Evolutionary conservation across 2,329 filamentous ascomycete species (phyloP), one percentile per base, ranked within the genome.

Genomic region (Penicillium sp.): DNA sequence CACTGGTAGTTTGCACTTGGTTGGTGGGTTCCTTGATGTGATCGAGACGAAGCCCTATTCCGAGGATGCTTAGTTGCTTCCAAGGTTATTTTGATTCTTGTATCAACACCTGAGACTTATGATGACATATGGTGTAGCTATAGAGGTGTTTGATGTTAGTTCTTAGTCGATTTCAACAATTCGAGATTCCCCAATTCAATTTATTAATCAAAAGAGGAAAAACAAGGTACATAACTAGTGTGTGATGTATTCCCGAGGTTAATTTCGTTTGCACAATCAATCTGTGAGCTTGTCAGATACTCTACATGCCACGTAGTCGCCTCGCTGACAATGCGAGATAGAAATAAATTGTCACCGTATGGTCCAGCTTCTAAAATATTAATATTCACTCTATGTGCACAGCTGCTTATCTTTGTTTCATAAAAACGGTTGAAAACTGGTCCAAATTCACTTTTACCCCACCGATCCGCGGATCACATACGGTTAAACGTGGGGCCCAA

Each of bases 1-100:
- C 9, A 96, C 92, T 14, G 92, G 92, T 2, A 95, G 90, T 70
- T 75, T 96, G 67, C 89, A 96, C 78, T 80, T 96, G 37, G 90
- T 92, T 1, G 91, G 92, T 7, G 89, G 89, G 11, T 78, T 92
- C 44, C 77, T 96, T 50, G 87, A 89, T 70, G 85, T 89, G 1
- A 73, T 95, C 55, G 90, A 89, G 59, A 75, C 73, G 6, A 75
- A 74, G 51, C 66, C 69, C 22, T 63, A 40, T 49, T 58, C 42
- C 6, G 53, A 59, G 20, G 41, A 31, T 49, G 52, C 49, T 50
- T 56, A 18, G 58, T 51, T 42, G 48, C 35, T 33, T 29, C 29
- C 11, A 14, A 27, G 22, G n/a, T 43, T 23, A 12, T 15, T 35
- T 23, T 49, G 47, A 51, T 61, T 58, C 54, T 58, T 61, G 58